Evolutionary conservation across 2,329 filamentous ascomycete species (phyloP), one percentile per base, ranked within the genome.

Genomic region (Botryosphaeria dothidea): DNA sequence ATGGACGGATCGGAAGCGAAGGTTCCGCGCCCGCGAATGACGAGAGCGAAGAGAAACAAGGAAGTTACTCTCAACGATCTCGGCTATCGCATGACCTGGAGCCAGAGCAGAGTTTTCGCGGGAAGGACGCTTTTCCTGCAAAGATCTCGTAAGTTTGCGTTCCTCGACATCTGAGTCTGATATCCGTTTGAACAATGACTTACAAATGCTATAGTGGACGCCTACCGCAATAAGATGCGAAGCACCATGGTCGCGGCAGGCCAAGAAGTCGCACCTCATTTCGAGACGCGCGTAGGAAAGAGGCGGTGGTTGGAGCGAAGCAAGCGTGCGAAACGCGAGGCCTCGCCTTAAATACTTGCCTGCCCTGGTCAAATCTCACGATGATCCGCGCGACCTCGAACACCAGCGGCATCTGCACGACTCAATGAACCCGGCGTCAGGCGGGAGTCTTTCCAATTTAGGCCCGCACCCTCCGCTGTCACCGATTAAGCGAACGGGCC

Each of bases 61-160:
- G 94, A 98, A 75, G 88, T 95, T n/a, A 87, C 92, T 56, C 81
- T 98, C 67, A 98, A 98, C 74, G 93, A 98, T 74, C 81, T 98
- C 51, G 94, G 93, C 2, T 96, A 96, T 77, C 88, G 94, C 52
- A 96, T 99, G 91, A 93, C 92, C 56, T 99, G 95, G 94, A 89
- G 93, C 63, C 94, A 98, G 80, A 95, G 93, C 76, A 86, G 94
- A 72, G 92, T 94, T 11, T 97, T 98, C 81, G 90, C 93, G 1
- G 91, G 90, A 13, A 86, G 92, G 70, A 92, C 90, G 45, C 84
- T 97, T 54, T 97, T 97, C 77, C 82, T 97, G 72, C 94, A 97
- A 78, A 89, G 92, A 83, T 93, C 93, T 71, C 82, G 93, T 97
- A 82, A 88, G 93, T 90, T n/a, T 25, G n/a, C 17, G 48, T 34